A percentile compares a stretch with the other conserved stretches of the same genome.
phyloP scores from a whole-genome alignment of 148 eudicot genomes.

The Camellia japonica region DNA sequence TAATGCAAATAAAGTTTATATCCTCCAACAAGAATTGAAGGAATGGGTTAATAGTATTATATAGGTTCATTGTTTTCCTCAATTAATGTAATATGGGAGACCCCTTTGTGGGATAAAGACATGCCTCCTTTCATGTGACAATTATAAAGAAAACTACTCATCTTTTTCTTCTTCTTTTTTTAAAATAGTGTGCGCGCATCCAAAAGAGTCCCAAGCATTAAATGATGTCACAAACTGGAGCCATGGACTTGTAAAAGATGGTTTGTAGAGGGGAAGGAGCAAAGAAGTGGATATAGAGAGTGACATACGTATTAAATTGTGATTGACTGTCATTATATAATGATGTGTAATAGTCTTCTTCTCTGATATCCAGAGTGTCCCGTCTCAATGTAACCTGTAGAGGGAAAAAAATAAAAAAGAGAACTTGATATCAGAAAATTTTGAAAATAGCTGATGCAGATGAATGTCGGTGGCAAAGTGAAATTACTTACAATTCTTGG shows the following conservation, averaged over 20 bases:
- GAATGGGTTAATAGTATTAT: too few relatives aligned
- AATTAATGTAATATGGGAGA: too few relatives aligned
- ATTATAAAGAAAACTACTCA: too few relatives aligned
- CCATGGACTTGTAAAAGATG: too few relatives aligned
- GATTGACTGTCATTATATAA: slow-evolving; percentile 77
- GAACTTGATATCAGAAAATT: background rate
- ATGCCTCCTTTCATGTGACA: too few relatives aligned
- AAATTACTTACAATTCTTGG: slow-evolving; percentile 69
- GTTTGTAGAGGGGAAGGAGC: background rate
- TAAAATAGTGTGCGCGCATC: too few relatives aligned
- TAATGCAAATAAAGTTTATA: too few relatives aligned
- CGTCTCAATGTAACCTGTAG: slow-evolving; percentile 65
- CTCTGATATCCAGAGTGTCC: slow-evolving; percentile 73
- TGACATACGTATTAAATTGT: slow-evolving; percentile 54
- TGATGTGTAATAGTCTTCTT: slow-evolving; percentile 86
- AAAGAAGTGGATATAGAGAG: slow-evolving; percentile 6
- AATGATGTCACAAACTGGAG: too few relatives aligned
- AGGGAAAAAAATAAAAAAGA: background rate
- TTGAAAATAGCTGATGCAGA: background rate
- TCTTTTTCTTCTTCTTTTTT: slow-evolving; percentile 38
- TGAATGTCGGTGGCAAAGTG: background rate
- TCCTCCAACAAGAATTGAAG: too few relatives aligned
- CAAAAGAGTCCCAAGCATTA: too few relatives aligned
- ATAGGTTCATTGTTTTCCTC: too few relatives aligned
- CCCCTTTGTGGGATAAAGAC: too few relatives aligned